Conservation (phyloP, 176 grass and related monocot genomes). For the Carex parvula region DNA sequence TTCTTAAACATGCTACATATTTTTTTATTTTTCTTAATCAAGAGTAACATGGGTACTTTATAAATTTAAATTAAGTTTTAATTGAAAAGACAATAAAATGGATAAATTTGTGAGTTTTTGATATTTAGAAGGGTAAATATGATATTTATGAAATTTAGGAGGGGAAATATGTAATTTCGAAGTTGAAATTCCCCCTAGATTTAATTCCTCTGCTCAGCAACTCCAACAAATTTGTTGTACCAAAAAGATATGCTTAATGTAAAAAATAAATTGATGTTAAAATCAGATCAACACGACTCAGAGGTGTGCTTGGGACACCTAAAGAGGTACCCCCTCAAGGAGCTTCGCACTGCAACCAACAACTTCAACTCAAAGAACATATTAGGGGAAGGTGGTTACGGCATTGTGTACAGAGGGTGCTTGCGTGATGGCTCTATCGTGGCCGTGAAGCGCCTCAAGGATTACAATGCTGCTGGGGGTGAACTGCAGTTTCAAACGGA, state of each 20-base stretch:
- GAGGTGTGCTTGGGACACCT: conserved; percentile 58
- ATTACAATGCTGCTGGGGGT: conserved; percentile 37
- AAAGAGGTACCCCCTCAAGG: conserved; percentile 56
- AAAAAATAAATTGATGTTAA: conserved; percentile 14
- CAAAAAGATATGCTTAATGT: conserved; percentile 8
- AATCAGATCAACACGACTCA: conserved; percentile 38
- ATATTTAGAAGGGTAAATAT: too few relatives aligned
- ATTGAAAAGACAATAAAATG: too few relatives aligned
- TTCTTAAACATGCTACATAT: too few relatives aligned
- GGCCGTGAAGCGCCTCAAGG: conserved; percentile 68
- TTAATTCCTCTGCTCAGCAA: not conserved
- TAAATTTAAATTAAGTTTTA: too few relatives aligned
- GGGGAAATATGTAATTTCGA: too few relatives aligned
- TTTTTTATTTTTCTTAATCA: too few relatives aligned
- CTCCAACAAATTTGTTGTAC: not conserved
- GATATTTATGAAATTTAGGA: too few relatives aligned
- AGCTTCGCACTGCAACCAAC: conserved; percentile 58
- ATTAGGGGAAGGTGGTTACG: conserved; percentile 77
- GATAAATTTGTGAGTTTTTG: too few relatives aligned
- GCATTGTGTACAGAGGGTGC: conserved; percentile 63
- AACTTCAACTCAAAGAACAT: conserved; percentile 69
- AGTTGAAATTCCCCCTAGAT: not conserved
- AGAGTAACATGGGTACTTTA: too few relatives aligned
- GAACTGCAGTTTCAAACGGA: conserved; percentile 76
- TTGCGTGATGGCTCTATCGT: conserved; percentile 44